Percentiles rank a stretch among this genome's conserved stretches.
Conservation (phyloP, 148 eudicot genomes). For the Pharnaceum exiguum region DNA sequence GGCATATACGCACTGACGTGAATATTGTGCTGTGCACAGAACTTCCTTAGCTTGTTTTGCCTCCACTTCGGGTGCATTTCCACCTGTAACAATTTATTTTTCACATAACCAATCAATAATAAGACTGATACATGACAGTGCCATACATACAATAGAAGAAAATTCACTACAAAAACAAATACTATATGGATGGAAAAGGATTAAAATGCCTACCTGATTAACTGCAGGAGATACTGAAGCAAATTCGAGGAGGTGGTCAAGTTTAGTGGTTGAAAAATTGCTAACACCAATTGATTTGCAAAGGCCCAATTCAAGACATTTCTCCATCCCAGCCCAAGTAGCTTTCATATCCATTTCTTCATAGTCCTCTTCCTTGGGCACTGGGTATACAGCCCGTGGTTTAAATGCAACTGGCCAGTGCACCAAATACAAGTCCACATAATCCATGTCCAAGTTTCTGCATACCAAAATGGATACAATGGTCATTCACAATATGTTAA, state of each 20-base stretch:
- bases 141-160: neutral
- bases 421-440: slow-evolving; percentile 56
- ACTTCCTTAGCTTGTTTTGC: slow-evolving; percentile 49
- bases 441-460: slow-evolving; percentile 54
- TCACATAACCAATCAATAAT: neutral
- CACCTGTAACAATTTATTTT: slow-evolving; percentile 25
- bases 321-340: slow-evolving; percentile 61
- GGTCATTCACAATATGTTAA: no score
- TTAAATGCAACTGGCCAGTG: slow-evolving; percentile 62
- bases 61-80: slow-evolving; percentile 80
- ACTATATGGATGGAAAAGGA: neutral
- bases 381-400: slow-evolving; percentile 37
- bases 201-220: slow-evolving; percentile 33
- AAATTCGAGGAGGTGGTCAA: slow-evolving; percentile 32
- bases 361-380: slow-evolving; percentile 57
- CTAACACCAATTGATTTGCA: slow-evolving; percentile 60
- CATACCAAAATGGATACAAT: no score
- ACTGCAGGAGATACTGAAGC: slow-evolving; percentile 51
- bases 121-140: no score
- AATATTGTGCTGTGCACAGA: slow-evolving; percentile 34
- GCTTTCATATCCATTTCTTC: slow-evolving; percentile 37
- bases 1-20: slow-evolving; percentile 68
- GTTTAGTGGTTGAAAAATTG: slow-evolving; percentile 49
- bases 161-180: neutral
- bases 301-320: slow-evolving; percentile 49